Percentiles rank a stretch among this genome's conserved stretches.
Conservation (phyloP, 306 rosid genomes). For the Cucumis sativus region Cucumber_9930_V3 NC_026661.2:19652501-19653000, state of each 20-base stretch:
- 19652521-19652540: constrained; percentile 74
- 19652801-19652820: constrained; percentile 59
- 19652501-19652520: constrained; percentile 80
- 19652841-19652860: constrained; percentile 40
- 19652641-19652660: constrained; percentile 77
- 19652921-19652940: no score
- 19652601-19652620: constrained; percentile 92
- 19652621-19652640: constrained; percentile 86
- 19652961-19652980: no score
- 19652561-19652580: constrained; percentile 68
- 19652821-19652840: constrained; percentile 57
- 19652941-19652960: neutral
- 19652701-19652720: constrained; percentile 55
- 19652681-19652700: constrained; percentile 49
- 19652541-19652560: constrained; percentile 93
- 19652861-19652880: constrained; percentile 56
- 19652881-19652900: constrained; percentile 69
- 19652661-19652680: constrained; percentile 44
- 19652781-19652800: constrained; percentile 65
- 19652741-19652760: constrained; percentile 77
- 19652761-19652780: constrained; percentile 58
- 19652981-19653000: neutral
- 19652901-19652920: constrained; percentile 41
- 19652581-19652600: constrained; percentile 33
- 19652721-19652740: constrained; percentile 85